Percentiles rank a stretch among this genome's conserved stretches.
Evolutionary conservation across 2,329 filamentous ascomycete species (phyloP).

Genomic region (Arthrinium phaeospermum): DNA sequence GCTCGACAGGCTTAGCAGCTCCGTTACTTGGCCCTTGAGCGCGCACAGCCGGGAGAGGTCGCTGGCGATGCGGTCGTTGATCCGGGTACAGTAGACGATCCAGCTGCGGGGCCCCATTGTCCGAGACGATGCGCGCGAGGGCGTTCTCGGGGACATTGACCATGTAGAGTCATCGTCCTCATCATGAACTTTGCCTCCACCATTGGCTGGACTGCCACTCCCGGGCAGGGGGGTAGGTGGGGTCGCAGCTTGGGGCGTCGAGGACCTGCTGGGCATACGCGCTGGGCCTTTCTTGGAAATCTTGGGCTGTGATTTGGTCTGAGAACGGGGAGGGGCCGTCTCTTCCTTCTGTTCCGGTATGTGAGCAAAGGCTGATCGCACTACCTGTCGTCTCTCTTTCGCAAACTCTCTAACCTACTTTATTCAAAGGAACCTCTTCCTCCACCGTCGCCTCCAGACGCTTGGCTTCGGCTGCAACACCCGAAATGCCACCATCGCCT

Average conservation of each 20-base stretch:
- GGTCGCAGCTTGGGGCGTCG: neutral
- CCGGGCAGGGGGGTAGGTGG: neutral
- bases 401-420: neutral
- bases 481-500: neutral
- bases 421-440: neutral
- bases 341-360: neutral
- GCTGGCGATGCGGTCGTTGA: neutral
- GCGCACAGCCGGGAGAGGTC: neutral
- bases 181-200: neutral
- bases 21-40: neutral
- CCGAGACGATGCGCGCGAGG: neutral
- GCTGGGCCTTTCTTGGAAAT: neutral
- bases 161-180: neutral
- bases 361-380: neutral
- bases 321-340: neutral
- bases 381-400: neutral
- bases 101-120: conserved; percentile 9
- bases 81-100: neutral
- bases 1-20: neutral
- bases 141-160: neutral
- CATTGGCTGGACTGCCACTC: neutral
- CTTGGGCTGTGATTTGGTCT: neutral
- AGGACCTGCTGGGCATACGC: neutral
- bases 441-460: neutral
- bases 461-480: neutral